These are phyloP conservation scores for Cyphellophora attinorum DNA, from an alignment of 2,329 filamentous ascomycete genomes.

Conservation along the genomic window DNA sequence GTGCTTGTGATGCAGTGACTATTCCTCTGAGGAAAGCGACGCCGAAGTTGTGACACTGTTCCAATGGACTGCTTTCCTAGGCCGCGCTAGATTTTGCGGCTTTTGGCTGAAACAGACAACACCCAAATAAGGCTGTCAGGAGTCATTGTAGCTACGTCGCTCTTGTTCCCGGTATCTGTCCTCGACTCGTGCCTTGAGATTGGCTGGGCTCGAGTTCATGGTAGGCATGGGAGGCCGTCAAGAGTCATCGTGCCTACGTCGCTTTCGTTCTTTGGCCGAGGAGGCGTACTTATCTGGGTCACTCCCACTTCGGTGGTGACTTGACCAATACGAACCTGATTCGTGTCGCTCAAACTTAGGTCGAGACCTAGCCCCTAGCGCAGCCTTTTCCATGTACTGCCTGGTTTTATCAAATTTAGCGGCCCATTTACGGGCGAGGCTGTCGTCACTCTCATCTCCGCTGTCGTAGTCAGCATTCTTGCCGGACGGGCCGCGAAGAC, in stretches of 20 bases:
- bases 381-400: constrained; percentile 27
- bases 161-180: too few species aligned
- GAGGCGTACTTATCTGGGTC: constrained; percentile 20
- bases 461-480: constrained; percentile 20
- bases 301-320: constrained; percentile 16
- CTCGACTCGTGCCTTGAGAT: constrained; percentile 13
- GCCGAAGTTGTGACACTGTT: too few species aligned
- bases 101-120: too few species aligned
- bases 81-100: too few species aligned
- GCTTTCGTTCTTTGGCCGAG: constrained; percentile 26
- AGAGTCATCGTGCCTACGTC: constrained; percentile 20
- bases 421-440: constrained; percentile 21
- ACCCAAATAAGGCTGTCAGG: too few species aligned
- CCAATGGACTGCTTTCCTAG: too few species aligned
- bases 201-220: constrained; percentile 23
- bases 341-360: constrained; percentile 3
- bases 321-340: constrained; percentile 4
- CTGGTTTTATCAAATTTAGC: constrained; percentile 22
- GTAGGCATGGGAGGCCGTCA: constrained; percentile 26
- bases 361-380: constrained; percentile 1
- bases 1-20: too few species aligned
- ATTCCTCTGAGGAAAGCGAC: too few species aligned
- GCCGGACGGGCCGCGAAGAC: background rate
- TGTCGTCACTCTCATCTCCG: background rate
- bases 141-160: too few species aligned